Evolutionary conservation across 1,139 yeast genomes (phyloP).

Genomic region (Blastobotrys buckinghamii): DNA sequence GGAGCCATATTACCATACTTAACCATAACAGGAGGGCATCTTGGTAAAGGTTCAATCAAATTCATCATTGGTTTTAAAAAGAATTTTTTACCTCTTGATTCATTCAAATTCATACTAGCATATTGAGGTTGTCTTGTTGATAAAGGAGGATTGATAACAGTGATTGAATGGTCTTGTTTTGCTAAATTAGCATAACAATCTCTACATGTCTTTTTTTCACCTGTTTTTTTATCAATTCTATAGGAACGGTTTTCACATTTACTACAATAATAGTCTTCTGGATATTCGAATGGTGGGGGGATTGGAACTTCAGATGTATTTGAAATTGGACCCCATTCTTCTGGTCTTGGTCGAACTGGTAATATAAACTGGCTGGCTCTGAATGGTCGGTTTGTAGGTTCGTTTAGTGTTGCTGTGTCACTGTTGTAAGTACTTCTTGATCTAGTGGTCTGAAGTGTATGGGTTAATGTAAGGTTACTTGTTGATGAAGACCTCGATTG

Average conservation of each 20-base stretch:
- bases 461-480: background rate
- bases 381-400: background rate
- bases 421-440: background rate
- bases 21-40: constrained; percentile 13
- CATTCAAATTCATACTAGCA: background rate
- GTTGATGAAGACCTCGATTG: background rate
- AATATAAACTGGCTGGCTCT: constrained; percentile 4
- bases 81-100: background rate
- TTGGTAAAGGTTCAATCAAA: constrained; percentile 7
- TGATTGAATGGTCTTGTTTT: constrained; percentile 26
- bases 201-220: constrained; percentile 50
- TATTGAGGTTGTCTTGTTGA: constrained; percentile 3
- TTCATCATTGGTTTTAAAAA: background rate
- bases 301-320: constrained; percentile 25
- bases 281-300: constrained; percentile 57
- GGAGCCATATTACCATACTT: constrained; percentile 30
- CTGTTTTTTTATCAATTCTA: constrained; percentile 31
- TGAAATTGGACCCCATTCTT: constrained; percentile 3
- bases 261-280: constrained; percentile 52
- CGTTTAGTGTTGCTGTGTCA: background rate
- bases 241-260: constrained; percentile 74
- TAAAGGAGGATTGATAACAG: constrained; percentile 12
- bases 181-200: constrained; percentile 67
- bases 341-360: constrained; percentile 11
- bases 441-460: background rate